phyloP scores from a whole-genome alignment of 768 basidiomycete species.

The Terana coerulea region DNA sequence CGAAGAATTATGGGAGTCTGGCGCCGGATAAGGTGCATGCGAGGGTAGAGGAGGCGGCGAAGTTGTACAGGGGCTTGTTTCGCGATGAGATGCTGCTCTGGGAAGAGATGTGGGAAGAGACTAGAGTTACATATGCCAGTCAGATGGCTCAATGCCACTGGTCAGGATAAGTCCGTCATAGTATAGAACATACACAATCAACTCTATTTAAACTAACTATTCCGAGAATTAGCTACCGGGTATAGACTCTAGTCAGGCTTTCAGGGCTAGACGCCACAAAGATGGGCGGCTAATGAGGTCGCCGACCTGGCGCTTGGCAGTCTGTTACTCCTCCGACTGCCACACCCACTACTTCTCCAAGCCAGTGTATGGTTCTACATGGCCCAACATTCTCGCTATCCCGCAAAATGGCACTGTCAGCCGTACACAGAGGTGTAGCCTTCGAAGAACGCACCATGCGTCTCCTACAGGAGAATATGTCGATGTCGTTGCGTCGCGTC shows the following conservation, averaged over 20 bases:
- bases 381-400: neutral
- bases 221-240: neutral
- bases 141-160: too few species aligned
- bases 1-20: neutral
- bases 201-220: too few species aligned
- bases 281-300: neutral
- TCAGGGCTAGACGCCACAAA: neutral
- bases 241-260: neutral
- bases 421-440: slow-evolving; percentile 63
- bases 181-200: too few species aligned
- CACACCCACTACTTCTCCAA: neutral
- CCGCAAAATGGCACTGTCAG: slow-evolving; percentile 8
- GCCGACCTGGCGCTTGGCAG: neutral
- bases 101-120: neutral
- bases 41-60: neutral
- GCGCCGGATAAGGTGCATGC: neutral
- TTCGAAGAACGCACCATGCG: slow-evolving; percentile 71
- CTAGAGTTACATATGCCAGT: neutral
- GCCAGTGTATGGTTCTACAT: neutral
- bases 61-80: neutral
- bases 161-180: too few species aligned
- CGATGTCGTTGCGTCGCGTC: slow-evolving; percentile 76
- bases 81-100: neutral
- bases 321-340: neutral
- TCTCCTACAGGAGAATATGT: slow-evolving; percentile 59